Evolutionary conservation across 1,139 yeast species (phyloP), one percentile per base, ranked within the genome.

Genomic region (Debaryomyces robertsiae): DNA sequence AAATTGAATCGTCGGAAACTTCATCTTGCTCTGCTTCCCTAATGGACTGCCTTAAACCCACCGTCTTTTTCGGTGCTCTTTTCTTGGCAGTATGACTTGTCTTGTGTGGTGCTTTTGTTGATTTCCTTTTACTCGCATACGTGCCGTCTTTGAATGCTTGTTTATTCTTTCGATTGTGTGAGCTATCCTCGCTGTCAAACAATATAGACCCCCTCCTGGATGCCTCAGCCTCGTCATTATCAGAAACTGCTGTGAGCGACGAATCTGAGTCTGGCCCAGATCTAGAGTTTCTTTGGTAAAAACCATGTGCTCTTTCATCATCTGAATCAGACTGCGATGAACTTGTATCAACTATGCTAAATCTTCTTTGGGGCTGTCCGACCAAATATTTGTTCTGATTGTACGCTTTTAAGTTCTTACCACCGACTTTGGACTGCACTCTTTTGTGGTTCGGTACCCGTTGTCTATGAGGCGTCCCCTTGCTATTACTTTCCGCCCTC

Each of bases 231-330:
- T 58, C 59, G 16, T 62, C 69, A 31, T 55, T 56, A 29, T 67
- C 75, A 2, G 73, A 67, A 17, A 69, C 67, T 1, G 72, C 76
- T 0, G 77, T 71, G 28, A 73, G 52, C 3, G 76, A 69, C 14
- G 72, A 61, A 45, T 57, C 69, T 3, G 66, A 58, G 27, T 55
- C 60, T 6, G 60, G 52, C 9, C 44, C 55, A n/a, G 54, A 47
- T 5, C 30, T 32, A 22, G 25, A 24, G 9, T 17, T 39, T 6
- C 38, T 39, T 24, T 42, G 48, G 16, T 40, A 46, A 10, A 46
- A 43, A 14, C 41, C 35, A 28, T 44, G 41, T 3, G 46, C 54
- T n/a, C 48, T 47, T 6, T 45, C 48, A 36, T 49, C 43, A 28
- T 46, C 59, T 29, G 54, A 52, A 42, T 55, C 66, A 5, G 63